These are phyloP conservation scores for Cucurbita argyrosperma DNA, from an alignment of 306 rosid species.

Conservation along the genomic window DNA sequence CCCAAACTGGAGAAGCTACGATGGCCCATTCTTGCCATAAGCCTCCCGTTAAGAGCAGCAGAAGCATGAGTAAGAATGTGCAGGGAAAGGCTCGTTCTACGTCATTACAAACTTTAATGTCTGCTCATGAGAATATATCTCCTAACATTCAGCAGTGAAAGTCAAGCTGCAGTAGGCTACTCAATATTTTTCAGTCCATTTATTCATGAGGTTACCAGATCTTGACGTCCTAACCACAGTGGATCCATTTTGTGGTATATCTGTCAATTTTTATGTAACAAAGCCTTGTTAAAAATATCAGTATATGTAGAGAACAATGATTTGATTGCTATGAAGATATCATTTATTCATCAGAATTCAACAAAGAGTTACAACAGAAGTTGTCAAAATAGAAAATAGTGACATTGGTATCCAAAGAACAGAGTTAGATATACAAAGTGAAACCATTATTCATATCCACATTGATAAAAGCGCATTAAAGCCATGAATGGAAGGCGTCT, in stretches of 20 bases:
- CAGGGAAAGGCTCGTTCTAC: constrained; percentile 35
- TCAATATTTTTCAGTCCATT: background rate
- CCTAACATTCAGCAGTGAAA: constrained; percentile 57
- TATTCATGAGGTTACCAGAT: background rate
- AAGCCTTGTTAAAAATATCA: background rate
- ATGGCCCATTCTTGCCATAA: constrained; percentile 21
- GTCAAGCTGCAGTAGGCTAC: background rate
- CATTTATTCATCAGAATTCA: background rate
- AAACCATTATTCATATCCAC: background rate
- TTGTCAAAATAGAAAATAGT: background rate
- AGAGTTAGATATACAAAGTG: background rate
- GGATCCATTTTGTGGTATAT: constrained; percentile 3
- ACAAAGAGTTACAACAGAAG: background rate
- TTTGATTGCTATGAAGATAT: background rate
- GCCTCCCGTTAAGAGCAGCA: constrained; percentile 26
- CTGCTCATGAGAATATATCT: constrained; percentile 51
- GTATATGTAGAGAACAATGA: background rate
- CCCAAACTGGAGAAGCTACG: constrained; percentile 19
- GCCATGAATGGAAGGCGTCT: background rate
- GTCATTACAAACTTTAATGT: constrained; percentile 26
- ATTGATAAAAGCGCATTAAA: background rate
- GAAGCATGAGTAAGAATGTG: constrained; percentile 28
- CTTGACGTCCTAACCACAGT: background rate
- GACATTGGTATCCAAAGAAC: background rate
- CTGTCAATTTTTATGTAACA: background rate